A percentile compares a stretch with the other conserved stretches of the same genome.
Evolutionary conservation across 2,329 filamentous ascomycete species (phyloP).

Genomic region (Ascochyta rabiei): DNA sequence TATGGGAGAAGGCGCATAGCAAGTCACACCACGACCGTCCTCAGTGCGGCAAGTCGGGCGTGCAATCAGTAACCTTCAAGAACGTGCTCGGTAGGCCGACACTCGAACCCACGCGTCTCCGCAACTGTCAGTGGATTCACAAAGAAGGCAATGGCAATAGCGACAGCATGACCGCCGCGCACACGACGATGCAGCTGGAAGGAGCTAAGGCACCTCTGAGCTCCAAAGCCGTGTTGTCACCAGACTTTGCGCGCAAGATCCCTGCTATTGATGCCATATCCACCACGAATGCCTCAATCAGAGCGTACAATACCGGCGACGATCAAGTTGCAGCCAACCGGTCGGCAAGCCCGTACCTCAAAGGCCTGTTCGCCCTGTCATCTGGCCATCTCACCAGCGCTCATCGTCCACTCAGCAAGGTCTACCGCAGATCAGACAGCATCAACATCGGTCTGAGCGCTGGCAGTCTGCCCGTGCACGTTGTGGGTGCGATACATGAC

Average conservation of each 20-base stretch:
- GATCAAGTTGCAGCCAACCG: background rate
- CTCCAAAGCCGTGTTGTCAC: background rate
- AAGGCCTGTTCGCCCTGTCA: constrained; percentile 5
- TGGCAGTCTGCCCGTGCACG: background rate
- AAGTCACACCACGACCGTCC: constrained; percentile 7
- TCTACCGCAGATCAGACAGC: constrained; percentile 4
- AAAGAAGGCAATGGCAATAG: constrained; percentile 29
- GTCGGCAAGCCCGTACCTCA: constrained; percentile 3
- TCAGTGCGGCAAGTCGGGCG: constrained; percentile 8
- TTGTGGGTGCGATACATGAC: background rate
- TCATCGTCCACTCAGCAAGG: background rate
- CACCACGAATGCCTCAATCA: background rate
- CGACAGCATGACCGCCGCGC: constrained; percentile 22
- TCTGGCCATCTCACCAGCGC: background rate
- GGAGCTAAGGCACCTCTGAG: constrained; percentile 6
- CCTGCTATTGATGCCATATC: background rate
- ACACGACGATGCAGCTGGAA: constrained; percentile 16
- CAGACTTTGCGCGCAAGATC: constrained; percentile 1
- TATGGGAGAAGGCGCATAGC: constrained; percentile 46
- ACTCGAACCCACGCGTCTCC: constrained; percentile 14
- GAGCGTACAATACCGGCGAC: background rate
- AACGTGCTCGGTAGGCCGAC: background rate
- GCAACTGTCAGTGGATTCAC: constrained; percentile 29
- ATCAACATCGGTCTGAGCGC: background rate
- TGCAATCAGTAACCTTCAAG: background rate